These are phyloP conservation scores for Hortiboletus flavorubellus DNA, from an alignment of 768 basidiomycete genomes.

Conservation along the genomic window DNA sequence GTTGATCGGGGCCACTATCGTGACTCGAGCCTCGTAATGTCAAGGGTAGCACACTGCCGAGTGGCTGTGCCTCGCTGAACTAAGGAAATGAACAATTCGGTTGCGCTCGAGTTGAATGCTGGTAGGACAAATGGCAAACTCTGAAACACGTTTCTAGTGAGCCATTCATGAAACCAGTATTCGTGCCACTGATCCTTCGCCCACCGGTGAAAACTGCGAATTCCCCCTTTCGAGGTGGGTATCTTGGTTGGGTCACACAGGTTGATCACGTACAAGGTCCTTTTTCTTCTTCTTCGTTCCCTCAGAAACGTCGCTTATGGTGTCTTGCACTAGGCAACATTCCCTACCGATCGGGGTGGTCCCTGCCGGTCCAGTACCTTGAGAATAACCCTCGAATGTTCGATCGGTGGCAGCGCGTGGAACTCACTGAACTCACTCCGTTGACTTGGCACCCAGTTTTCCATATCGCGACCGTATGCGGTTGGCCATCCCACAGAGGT, in stretches of 20 bases:
- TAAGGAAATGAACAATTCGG: neutral
- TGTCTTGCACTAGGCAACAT: neutral
- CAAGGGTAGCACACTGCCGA: neutral
- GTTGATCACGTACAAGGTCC: slow-evolving; percentile 2
- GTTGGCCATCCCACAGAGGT: slow-evolving; percentile 21
- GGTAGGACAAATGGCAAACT: neutral
- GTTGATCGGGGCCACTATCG: neutral
- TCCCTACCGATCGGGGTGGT: neutral
- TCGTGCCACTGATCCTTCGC: neutral
- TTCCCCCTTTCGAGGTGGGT: neutral
- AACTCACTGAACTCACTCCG: slow-evolving; percentile 13
- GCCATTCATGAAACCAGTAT: no score
- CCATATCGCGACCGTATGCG: neutral
- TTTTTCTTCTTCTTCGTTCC: neutral
- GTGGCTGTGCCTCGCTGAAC: slow-evolving; percentile 21
- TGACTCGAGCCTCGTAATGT: neutral
- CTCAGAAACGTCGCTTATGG: neutral
- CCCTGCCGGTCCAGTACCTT: slow-evolving; percentile 10
- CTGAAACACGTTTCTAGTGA: slow-evolving; percentile 1
- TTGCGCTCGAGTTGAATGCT: neutral
- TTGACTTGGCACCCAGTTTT: slow-evolving; percentile 6
- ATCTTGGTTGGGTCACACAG: neutral
- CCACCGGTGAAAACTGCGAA: no score
- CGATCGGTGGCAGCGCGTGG: neutral
- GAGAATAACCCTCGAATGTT: neutral